Conservation (phyloP, 768 basidiomycete genomes). For the Sporobolomyces phaffii region DNA sequence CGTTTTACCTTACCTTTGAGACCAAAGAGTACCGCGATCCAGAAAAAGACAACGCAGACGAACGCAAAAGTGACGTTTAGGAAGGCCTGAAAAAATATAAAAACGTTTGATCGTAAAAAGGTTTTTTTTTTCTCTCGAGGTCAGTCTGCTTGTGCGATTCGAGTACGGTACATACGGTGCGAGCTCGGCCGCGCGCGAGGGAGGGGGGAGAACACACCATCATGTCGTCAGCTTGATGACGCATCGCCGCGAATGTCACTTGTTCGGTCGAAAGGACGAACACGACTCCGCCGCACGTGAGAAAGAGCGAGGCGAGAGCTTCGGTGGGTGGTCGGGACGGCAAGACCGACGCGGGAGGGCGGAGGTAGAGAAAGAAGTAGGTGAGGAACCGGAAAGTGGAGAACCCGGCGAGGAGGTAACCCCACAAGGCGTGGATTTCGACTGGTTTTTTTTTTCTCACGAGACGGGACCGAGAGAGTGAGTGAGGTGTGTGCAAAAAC, state of each 20-base stretch:
- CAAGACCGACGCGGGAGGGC: conserved; percentile 42
- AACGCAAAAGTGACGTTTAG: conserved; percentile 75
- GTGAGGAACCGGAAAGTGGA: conserved; percentile 75
- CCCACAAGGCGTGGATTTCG: conserved; percentile 86
- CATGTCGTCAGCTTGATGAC: conserved; percentile 69
- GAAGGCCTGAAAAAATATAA: background rate
- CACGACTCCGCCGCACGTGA: conserved; percentile 71
- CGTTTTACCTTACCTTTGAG: conserved; percentile 63
- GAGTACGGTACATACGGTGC: too few species aligned
- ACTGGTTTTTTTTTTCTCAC: too few species aligned
- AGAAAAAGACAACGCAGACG: conserved; percentile 78
- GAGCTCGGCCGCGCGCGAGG: too few species aligned
- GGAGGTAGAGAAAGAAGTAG: conserved; percentile 91
- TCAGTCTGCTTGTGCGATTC: too few species aligned
- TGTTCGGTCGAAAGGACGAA: conserved; percentile 82
- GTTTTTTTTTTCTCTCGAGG: too few species aligned
- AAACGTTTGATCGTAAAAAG: too few species aligned
- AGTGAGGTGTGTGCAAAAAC: background rate
- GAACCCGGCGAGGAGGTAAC: conserved; percentile 71
- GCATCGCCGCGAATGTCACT: conserved; percentile 78
- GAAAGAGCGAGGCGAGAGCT: conserved; percentile 75
- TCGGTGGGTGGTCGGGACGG: conserved; percentile 93
- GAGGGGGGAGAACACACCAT: conserved; percentile 47
- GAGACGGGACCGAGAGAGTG: background rate
- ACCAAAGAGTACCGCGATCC: conserved; percentile 66